Base-by-base conservation (phyloP, 176 grass and related monocot genomes). In the Ensete ventricosum region DNA sequence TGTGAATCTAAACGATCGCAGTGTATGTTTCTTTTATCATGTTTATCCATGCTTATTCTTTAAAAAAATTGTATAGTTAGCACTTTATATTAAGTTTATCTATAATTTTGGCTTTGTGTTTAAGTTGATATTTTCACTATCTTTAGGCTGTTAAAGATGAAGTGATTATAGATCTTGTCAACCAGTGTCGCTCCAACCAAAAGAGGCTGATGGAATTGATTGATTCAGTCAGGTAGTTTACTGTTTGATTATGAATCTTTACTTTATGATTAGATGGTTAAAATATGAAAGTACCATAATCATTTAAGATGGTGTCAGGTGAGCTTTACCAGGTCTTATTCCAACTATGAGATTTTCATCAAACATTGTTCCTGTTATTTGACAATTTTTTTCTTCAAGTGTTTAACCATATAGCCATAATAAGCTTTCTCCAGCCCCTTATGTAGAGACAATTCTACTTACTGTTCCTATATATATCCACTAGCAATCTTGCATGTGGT, bases 101-200 rank as follows among this genome's bases (percentile, higher is more conserved):
- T 48, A 9, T 69, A 34, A 23, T 53, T 8, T 73, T 14, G 22
- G 3, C 10, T 73, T 14, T 57, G 51, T 34, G 2, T 64, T 64
- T 25, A 66, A 13, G 20, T 22, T 66, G 20, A 22, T 13, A 23
- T 81, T 72, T 72, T 60, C 1, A 43, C 34, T 43, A 43, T 54
- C 54, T 79, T 9, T 81, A 96, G 92, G 92, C 84, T 81, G 81
- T 91, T 62, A 84, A 88, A 71, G 88, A 96, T 83, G 92, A 96
- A 82, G 78, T 96, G 75, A 96, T 96, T 60, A 64, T 67, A 52
- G 92, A 96, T 74, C 92, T 96, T 81, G 88, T 87, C 52, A 73
- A 27, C 53, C 92, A 91, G 63, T 96, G 92, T 64, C 79, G 84
- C 11, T 89, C 82, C 52, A 86, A 96, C 69, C 88, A 96, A 83